These are phyloP conservation scores for Fusarium sp. DNA, from an alignment of 2,329 filamentous ascomycete genomes.

Conservation along the genomic window DNA sequence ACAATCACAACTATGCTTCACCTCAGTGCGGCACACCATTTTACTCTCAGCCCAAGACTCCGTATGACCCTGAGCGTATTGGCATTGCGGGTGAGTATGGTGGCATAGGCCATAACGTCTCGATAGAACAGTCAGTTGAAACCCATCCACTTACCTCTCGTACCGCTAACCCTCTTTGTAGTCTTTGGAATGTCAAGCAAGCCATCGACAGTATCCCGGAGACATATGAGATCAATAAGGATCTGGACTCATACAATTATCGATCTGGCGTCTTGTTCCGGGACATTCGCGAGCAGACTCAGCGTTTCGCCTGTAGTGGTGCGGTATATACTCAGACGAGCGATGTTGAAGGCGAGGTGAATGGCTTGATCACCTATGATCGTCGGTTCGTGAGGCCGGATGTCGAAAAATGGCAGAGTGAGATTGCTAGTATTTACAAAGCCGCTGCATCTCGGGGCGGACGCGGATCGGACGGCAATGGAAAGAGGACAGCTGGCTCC, in stretches of 20 bases:
- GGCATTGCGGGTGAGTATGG: constrained; percentile 80
- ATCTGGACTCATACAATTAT: constrained; percentile 74
- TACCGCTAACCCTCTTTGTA: constrained; percentile 45
- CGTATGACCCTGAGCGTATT: constrained; percentile 70
- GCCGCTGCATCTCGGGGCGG: constrained; percentile 58
- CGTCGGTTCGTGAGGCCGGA: constrained; percentile 70
- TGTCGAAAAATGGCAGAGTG: constrained; percentile 67
- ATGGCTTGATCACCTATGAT: constrained; percentile 78
- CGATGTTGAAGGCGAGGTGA: constrained; percentile 80
- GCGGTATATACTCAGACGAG: constrained; percentile 81
- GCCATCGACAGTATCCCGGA: constrained; percentile 72
- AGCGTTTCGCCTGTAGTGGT: constrained; percentile 72
- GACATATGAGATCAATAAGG: constrained; percentile 74
- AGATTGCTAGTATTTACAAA: constrained; percentile 71
- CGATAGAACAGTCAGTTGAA: constrained; percentile 57
- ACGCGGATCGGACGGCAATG: background rate
- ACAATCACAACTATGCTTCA: constrained; percentile 79
- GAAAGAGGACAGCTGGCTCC: background rate
- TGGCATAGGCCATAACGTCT: constrained; percentile 74
- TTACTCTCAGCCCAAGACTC: constrained; percentile 68
- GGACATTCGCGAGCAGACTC: constrained; percentile 72
- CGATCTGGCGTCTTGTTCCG: constrained; percentile 70
- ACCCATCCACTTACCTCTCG: fast-evolving
- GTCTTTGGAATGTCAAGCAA: constrained; percentile 72
- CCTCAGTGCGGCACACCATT: constrained; percentile 79